A percentile compares a stretch with the other conserved stretches of the same genome.
Evolutionary conservation across 768 basidiomycete genomes (phyloP).

Genomic region (Mycena epipterygia): DNA sequence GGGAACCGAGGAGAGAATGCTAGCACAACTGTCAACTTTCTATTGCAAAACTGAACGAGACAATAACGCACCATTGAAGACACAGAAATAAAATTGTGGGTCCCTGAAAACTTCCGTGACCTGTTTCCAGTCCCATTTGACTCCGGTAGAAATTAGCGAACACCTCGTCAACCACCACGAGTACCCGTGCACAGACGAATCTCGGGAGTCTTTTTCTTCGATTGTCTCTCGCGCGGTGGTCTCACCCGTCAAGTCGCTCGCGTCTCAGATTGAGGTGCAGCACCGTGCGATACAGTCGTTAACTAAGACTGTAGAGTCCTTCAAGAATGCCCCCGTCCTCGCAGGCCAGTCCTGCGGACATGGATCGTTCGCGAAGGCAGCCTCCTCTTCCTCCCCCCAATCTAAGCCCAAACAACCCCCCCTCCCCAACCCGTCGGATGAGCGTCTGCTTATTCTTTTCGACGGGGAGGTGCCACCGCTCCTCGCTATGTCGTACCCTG

Average conservation of each 20-base stretch:
- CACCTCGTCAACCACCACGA: conserved; percentile 6
- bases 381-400: background rate
- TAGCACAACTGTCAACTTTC: no score
- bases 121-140: conserved; percentile 28
- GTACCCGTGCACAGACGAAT: background rate
- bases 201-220: background rate
- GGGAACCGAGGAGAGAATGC: no score
- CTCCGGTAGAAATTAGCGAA: conserved; percentile 8
- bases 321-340: background rate
- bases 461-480: background rate
- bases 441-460: conserved; percentile 1
- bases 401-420: background rate
- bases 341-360: background rate
- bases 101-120: conserved; percentile 22
- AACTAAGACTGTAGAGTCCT: background rate
- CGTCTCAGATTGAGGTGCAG: background rate
- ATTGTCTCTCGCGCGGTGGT: background rate
- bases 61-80: background rate
- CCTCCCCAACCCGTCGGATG: background rate
- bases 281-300: conserved; percentile 9
- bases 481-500: background rate
- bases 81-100: conserved; percentile 20
- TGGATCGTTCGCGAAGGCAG: background rate
- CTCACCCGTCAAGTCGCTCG: background rate
- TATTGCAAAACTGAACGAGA: background rate